phyloP scores from a whole-genome alignment of 148 eudicot species.

The Chenopodium formosanum region DNA sequence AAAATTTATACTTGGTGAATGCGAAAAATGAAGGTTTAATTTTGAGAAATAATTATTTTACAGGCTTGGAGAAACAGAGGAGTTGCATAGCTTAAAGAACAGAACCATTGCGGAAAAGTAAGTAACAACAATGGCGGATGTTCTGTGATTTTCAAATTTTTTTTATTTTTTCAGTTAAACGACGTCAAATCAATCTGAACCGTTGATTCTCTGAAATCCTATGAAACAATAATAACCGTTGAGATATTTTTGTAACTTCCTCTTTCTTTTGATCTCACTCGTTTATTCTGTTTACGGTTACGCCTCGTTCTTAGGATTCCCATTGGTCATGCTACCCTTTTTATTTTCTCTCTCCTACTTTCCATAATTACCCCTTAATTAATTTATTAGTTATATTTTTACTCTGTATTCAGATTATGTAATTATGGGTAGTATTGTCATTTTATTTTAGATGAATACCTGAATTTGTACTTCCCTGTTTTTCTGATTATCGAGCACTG shows the following conservation, averaged over 20 bases:
- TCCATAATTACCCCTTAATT: constrained; percentile 1
- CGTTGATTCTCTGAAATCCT: constrained; percentile 7
- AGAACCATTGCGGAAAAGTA: constrained; percentile 37
- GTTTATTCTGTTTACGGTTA: constrained; percentile 39
- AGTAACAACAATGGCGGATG: neutral
- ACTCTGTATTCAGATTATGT: neutral
- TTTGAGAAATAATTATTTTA: neutral
- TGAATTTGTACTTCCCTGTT: constrained; percentile 24
- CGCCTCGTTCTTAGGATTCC: constrained; percentile 36
- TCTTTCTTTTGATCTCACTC: constrained; percentile 14
- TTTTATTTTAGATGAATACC: neutral
- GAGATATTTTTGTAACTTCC: constrained; percentile 20
- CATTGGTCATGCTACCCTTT: constrained; percentile 4
- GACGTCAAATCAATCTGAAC: constrained; percentile 10
- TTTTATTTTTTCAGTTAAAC: neutral
- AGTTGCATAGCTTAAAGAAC: constrained; percentile 34
- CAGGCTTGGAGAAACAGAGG: constrained; percentile 28
- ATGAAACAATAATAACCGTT: constrained; percentile 25
- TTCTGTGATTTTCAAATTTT: neutral
- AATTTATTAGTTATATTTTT: neutral
- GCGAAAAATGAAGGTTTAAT: neutral
- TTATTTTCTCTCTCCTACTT: constrained; percentile 18
- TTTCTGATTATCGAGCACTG: constrained; percentile 22
- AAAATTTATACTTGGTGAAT: neutral
- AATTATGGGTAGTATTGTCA: constrained; percentile 27